These are phyloP conservation scores for Physaria fendleri DNA, from an alignment of 345 rosid species.

Conservation along the genomic window DNA sequence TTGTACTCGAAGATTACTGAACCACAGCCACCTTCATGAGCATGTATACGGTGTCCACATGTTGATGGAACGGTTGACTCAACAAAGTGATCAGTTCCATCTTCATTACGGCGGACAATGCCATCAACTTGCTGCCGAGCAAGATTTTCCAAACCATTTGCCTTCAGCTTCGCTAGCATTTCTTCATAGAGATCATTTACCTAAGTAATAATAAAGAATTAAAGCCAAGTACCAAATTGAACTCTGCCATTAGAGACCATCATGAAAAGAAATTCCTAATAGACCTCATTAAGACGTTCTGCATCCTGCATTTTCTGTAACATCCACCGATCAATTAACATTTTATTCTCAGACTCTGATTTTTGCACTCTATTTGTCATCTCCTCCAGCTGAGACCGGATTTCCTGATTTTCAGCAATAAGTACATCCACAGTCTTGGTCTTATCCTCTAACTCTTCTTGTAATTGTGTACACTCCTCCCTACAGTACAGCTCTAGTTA, in stretches of 20 bases:
- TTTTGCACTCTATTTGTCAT: constrained; percentile 56
- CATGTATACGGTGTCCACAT: constrained; percentile 69
- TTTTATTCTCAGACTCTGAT: constrained; percentile 85
- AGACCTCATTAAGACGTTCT: constrained; percentile 92
- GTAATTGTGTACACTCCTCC: constrained; percentile 53
- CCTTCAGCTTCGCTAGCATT: constrained; percentile 76
- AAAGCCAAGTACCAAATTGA: neutral
- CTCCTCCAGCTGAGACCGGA: constrained; percentile 55
- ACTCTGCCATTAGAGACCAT: neutral
- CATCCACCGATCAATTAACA: constrained; percentile 95
- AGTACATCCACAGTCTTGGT: constrained; percentile 55
- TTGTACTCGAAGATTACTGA: constrained; percentile 69
- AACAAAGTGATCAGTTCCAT: constrained; percentile 77
- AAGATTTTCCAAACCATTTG: constrained; percentile 80
- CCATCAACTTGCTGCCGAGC: constrained; percentile 96
- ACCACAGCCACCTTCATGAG: constrained; percentile 96
- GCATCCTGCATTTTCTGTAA: constrained; percentile 97
- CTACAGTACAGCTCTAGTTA: constrained; percentile 30
- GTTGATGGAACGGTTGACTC: constrained; percentile 66
- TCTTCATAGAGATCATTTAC: constrained; percentile 90
- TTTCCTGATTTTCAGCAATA: constrained; percentile 51
- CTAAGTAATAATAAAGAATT: constrained; percentile 26
- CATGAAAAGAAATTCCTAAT: neutral
- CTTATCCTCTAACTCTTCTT: constrained; percentile 61
- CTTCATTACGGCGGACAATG: constrained; percentile 81